Percentiles rank a stretch among this genome's conserved stretches.
Conservation (phyloP, 257 asterid species). For the Solanum commersonii region DNA sequence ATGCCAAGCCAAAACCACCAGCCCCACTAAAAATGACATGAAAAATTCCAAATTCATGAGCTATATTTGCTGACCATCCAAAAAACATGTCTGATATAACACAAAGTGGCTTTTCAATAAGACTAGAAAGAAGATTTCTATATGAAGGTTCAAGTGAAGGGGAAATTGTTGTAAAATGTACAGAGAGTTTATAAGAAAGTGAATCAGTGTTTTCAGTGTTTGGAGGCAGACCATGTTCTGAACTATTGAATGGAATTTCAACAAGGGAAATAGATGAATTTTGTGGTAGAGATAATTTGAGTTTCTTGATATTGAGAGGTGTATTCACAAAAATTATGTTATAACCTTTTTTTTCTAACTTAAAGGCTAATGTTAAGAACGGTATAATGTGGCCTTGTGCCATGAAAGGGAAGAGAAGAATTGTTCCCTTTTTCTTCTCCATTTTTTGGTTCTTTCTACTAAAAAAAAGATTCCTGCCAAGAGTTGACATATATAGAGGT, state of each 20-base stretch:
- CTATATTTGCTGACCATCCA: slow-evolving; percentile 26
- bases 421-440: too few relatives aligned
- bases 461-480: accelerated
- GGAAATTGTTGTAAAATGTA: slow-evolving; percentile 26
- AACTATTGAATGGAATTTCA: slow-evolving; percentile 38
- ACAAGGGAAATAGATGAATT: slow-evolving; percentile 17
- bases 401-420: slow-evolving; percentile 6
- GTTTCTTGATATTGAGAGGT: slow-evolving; percentile 37
- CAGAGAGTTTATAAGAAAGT: slow-evolving; percentile 24
- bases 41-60: slow-evolving; percentile 11
- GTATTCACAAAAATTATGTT: slow-evolving; percentile 17
- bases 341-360: not conserved
- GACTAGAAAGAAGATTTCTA: slow-evolving; percentile 12
- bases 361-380: slow-evolving; percentile 6
- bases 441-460: too few relatives aligned
- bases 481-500: too few relatives aligned
- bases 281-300: slow-evolving; percentile 15
- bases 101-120: slow-evolving; percentile 14
- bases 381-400: slow-evolving; percentile 21
- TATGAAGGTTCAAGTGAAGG: slow-evolving; percentile 18
- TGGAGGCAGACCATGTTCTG: slow-evolving; percentile 50
- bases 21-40: slow-evolving; percentile 22
- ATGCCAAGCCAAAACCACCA: slow-evolving; percentile 28
- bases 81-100: slow-evolving; percentile 30
- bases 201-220: slow-evolving; percentile 35